Conservation (phyloP, 2,329 filamentous ascomycete species). For the Knufia fluminis region DNA sequence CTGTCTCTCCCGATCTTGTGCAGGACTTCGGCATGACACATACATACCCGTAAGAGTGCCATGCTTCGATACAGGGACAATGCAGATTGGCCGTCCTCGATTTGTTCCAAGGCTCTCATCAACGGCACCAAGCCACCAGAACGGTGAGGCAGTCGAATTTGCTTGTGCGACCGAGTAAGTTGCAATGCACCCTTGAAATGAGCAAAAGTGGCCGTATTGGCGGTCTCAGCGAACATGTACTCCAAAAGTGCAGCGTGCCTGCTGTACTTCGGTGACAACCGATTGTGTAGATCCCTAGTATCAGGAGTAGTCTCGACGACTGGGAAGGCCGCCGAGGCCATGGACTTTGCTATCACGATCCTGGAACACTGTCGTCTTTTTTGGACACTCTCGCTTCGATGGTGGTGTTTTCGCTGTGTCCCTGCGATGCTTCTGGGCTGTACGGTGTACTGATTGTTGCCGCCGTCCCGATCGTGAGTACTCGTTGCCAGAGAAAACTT, state of each 20-base stretch:
- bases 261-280: not conserved
- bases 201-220: not conserved
- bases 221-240: slow-evolving; percentile 2
- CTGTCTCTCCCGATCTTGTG: not conserved
- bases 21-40: not conserved
- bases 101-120: not conserved
- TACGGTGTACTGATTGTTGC: not conserved
- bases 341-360: not conserved
- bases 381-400: not conserved
- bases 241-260: not conserved
- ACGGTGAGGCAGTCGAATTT: not conserved
- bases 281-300: not conserved
- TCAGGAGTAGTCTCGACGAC: not conserved
- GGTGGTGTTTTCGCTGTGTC: not conserved
- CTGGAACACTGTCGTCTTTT: not conserved
- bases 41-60: not conserved
- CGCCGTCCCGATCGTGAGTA: not conserved
- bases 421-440: not conserved
- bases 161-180: not conserved
- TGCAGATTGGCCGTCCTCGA: not conserved
- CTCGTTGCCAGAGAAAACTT: not conserved
- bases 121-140: not conserved
- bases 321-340: not conserved
- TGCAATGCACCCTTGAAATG: not conserved
- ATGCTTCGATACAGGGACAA: not conserved